Evolutionary conservation across 495 filamentous ascomycete genomes (phyloP).

Genomic region (Oleoguttula mirabilis): DNA sequence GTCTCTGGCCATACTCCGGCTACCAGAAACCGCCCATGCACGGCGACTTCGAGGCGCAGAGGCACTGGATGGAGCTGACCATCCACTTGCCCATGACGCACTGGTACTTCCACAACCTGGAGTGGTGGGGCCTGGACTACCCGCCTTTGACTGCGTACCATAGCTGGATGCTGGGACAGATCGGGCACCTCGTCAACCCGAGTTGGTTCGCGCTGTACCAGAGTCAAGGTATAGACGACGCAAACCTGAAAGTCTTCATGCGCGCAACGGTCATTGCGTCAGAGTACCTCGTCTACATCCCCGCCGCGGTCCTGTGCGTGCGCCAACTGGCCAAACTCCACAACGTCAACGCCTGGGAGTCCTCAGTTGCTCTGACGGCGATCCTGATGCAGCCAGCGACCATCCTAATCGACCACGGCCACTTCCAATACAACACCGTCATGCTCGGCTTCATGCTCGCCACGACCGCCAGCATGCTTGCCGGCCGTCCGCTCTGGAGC

Average conservation of each 20-base stretch:
- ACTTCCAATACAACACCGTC: conserved; percentile 97
- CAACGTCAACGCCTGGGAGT: conserved; percentile 62
- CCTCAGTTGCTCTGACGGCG: conserved; percentile 72
- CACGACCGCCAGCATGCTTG: conserved; percentile 75
- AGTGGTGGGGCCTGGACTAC: conserved; percentile 98
- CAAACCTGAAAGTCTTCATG: conserved; percentile 84
- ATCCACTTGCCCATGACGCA: conserved; percentile 75
- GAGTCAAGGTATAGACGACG: conserved; percentile 70
- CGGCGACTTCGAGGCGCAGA: conserved; percentile 92
- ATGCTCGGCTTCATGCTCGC: conserved; percentile 87
- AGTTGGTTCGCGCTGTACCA: conserved; percentile 79
- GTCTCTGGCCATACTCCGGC: conserved; percentile 88
- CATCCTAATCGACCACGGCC: conserved; percentile 91
- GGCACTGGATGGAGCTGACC: conserved; percentile 98
- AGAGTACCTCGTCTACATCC: conserved; percentile 81
- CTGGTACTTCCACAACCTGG: conserved; percentile 94
- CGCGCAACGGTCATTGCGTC: conserved; percentile 77
- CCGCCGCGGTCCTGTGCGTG: conserved; percentile 71
- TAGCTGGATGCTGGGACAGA: conserved; percentile 82
- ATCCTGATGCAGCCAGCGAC: conserved; percentile 86
- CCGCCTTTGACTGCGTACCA: conserved; percentile 96
- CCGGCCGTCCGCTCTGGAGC: conserved; percentile 73
- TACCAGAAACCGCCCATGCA: conserved; percentile 77
- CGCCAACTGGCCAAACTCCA: conserved; percentile 62
- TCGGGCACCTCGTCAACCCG: conserved; percentile 67